Percentiles rank a stretch among this genome's conserved stretches.
These are phyloP conservation scores for Fusarium sp. DNA, from an alignment of 2,329 filamentous ascomycete species.

Conservation along the genomic window DNA sequence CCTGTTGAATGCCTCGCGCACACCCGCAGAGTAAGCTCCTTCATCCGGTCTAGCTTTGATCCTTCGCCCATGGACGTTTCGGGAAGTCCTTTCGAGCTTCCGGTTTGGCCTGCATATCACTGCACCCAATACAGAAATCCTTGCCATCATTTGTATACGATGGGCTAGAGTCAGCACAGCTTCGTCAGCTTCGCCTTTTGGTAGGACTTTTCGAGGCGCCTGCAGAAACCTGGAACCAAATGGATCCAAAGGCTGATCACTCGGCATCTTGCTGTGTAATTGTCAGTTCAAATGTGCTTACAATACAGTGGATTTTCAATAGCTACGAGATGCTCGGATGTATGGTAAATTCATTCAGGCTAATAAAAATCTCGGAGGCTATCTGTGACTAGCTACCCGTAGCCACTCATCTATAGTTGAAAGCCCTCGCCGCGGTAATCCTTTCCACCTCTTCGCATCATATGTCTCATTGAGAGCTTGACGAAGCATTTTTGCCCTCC, in stretches of 20 bases:
- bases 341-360: too few relatives aligned
- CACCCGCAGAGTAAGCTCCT: background rate
- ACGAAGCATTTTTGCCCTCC: slow-evolving; percentile 45
- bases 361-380: background rate
- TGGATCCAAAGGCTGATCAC: too few relatives aligned
- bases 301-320: too few relatives aligned
- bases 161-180: background rate
- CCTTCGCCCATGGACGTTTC: background rate
- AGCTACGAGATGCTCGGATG: too few relatives aligned
- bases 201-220: background rate
- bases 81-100: slow-evolving; percentile 1
- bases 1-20: background rate
- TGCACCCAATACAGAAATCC: background rate
- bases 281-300: too few relatives aligned
- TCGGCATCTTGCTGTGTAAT: too few relatives aligned
- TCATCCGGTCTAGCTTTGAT: background rate
- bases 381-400: background rate
- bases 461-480: slow-evolving; percentile 48
- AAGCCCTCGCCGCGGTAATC: slow-evolving; percentile 44
- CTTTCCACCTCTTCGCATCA: slow-evolving; percentile 45
- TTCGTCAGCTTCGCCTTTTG: background rate
- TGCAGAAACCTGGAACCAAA: too few relatives aligned
- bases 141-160: background rate
- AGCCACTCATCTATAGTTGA: slow-evolving; percentile 50
- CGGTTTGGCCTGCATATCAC: background rate